Percentiles rank a stretch among this genome's conserved stretches.
phyloP scores from a whole-genome alignment of 2,329 filamentous ascomycete genomes.

The Amylocarpus encephaloides region DNA sequence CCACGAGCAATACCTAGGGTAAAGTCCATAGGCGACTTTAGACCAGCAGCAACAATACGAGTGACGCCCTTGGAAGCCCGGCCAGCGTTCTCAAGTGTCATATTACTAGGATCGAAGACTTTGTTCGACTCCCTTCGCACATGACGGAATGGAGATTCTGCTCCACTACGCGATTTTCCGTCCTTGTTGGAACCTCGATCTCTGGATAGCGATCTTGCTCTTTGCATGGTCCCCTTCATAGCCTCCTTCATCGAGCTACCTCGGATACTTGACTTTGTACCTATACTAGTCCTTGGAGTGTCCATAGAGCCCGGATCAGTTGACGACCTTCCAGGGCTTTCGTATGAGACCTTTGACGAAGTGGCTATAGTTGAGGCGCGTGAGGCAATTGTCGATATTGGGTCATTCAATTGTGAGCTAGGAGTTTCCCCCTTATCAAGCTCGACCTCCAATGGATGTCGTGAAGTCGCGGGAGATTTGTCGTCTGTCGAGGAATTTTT shows the following conservation, averaged over 20 bases:
- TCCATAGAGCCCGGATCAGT: slow-evolving; percentile 11
- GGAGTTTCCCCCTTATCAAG: slow-evolving; percentile 7
- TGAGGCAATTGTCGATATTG: slow-evolving; percentile 6
- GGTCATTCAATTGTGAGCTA: neutral
- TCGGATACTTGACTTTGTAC: slow-evolving; percentile 4
- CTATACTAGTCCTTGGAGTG: slow-evolving; percentile 19
- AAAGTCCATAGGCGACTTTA: slow-evolving; percentile 80
- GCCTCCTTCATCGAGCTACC: slow-evolving; percentile 27
- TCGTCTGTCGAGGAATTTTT: slow-evolving; percentile 6
- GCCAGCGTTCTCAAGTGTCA: slow-evolving; percentile 52
- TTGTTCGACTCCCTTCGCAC: slow-evolving; percentile 14
- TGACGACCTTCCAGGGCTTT: slow-evolving; percentile 19
- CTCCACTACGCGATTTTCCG: slow-evolving; percentile 15
- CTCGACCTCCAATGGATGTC: slow-evolving; percentile 14
- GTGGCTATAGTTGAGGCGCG: slow-evolving; percentile 1
- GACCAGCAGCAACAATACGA: slow-evolving; percentile 66
- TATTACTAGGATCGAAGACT: slow-evolving; percentile 30
- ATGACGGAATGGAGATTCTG: slow-evolving; percentile 4
- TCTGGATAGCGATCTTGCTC: slow-evolving; percentile 19
- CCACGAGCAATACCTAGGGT: slow-evolving; percentile 76
- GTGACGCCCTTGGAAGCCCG: slow-evolving; percentile 62
- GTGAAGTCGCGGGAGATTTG: slow-evolving; percentile 8
- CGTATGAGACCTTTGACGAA: slow-evolving; percentile 24
- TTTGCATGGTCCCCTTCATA: slow-evolving; percentile 25
- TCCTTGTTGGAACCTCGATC: slow-evolving; percentile 15